Base-by-base conservation (phyloP, 306 rosid species). In the Prunus davidiana region DNA sequence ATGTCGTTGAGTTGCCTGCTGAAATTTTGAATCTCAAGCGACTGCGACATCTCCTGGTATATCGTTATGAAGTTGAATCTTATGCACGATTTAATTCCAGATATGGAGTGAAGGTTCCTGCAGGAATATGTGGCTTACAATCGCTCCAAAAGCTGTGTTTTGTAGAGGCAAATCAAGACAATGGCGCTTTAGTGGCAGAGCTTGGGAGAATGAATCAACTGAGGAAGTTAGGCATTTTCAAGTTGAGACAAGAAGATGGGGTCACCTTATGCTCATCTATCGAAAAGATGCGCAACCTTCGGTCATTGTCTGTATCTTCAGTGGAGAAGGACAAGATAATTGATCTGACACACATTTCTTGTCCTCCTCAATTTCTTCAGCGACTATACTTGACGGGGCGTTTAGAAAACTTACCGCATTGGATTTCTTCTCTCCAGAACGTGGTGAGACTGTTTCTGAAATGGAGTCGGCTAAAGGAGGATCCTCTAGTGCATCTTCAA, bases 41-140 rank as follows among this genome's bases (percentile, higher is more conserved):
- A 16, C 89, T 86, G 19, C 83, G 83, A 19, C 87, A 79, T 67
- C 83, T 79, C 56, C 69, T 79, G 30, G 83, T 67, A n/a, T 81
- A 75, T 75, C 65, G 60, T 27, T 77, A 73, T 30, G 75, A 83
- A 56, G 67, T 46, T 22, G 78, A 71, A 41, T 60, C 67, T 16
- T 61, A 47, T 16, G 60, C 67, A 18, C 71, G 76, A 18, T 52
- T 76, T 10, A 58, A 69, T 34, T 64, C 72, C 76, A 79, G 58
- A 65, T 7, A 22, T 15, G 87, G 85, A 56, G 83, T 81, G 12
- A 80, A 75, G 55, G 69, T 77, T 18, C 62, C 72, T 57, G 28
- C 72, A 24, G 71, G 81, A 30, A 70, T 86, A 11, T 80, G 83
- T 34, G 14, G 43, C 22, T 76, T 86, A 27, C 63, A 18, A 19